Evolutionary conservation across 116 monocot species (phyloP).

Genomic region (Dioscorea cayenensis): DNA sequence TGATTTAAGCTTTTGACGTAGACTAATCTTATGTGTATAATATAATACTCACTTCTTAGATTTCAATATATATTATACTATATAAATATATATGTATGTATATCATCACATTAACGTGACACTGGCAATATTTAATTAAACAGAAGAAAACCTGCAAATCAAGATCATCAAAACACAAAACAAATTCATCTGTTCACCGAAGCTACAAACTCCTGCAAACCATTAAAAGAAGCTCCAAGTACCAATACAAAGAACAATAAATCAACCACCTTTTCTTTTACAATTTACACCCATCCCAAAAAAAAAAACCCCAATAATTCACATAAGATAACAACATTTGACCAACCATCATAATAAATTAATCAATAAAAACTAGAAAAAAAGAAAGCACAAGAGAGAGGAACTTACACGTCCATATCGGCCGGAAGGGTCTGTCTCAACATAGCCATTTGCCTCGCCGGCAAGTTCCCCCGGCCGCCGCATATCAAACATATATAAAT

Average conservation of each 20-base stretch:
- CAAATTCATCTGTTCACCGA: too few species aligned
- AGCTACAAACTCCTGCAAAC: too few species aligned
- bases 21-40: too few species aligned
- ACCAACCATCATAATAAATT: background rate
- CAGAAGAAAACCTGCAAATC: too few species aligned
- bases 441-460: conserved; percentile 30
- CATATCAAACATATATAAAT: conserved; percentile 25
- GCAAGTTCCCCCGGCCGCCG: conserved; percentile 8
- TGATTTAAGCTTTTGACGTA: too few species aligned
- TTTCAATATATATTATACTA: too few species aligned
- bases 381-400: background rate
- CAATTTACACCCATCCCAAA: background rate
- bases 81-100: too few species aligned
- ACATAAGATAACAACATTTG: background rate
- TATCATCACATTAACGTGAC: too few species aligned
- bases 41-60: too few species aligned
- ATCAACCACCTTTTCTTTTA: background rate
- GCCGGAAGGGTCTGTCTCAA: conserved; percentile 73
- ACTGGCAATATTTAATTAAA: too few species aligned
- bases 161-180: too few species aligned
- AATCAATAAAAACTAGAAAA: background rate
- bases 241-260: background rate
- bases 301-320: background rate
- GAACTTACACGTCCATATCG: conserved; percentile 87
- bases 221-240: background rate